These are phyloP conservation scores for Helminthosporium solani DNA, from an alignment of 2,329 filamentous ascomycete genomes.

Conservation along the genomic window DNA sequence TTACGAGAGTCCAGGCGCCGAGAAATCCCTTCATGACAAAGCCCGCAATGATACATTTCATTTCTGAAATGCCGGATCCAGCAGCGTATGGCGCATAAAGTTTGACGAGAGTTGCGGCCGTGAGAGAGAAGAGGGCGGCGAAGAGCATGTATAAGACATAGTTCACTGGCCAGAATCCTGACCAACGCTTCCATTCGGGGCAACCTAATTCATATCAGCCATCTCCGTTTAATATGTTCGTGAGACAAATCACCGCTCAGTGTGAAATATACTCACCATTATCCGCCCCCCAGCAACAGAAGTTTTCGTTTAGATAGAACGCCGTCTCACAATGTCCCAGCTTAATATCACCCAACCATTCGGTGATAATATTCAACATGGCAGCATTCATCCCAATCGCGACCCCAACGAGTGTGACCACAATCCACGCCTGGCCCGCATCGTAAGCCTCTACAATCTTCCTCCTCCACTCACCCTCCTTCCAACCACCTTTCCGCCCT, in stretches of 20 bases:
- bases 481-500: slow-evolving; percentile 33
- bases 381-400: slow-evolving; percentile 92
- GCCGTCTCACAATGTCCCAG: slow-evolving; percentile 91
- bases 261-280: slow-evolving; percentile 56
- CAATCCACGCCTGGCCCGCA: slow-evolving; percentile 96
- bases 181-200: slow-evolving; percentile 87
- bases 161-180: slow-evolving; percentile 72
- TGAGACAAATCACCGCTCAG: too few species aligned
- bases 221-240: neutral
- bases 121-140: slow-evolving; percentile 78
- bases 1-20: slow-evolving; percentile 84
- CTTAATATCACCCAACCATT: slow-evolving; percentile 96
- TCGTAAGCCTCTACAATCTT: slow-evolving; percentile 86
- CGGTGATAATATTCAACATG: slow-evolving; percentile 90
- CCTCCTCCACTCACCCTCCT: slow-evolving; percentile 66
- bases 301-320: slow-evolving; percentile 96
- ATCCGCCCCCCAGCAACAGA: slow-evolving; percentile 97
- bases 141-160: slow-evolving; percentile 87
- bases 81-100: slow-evolving; percentile 93
- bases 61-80: slow-evolving; percentile 95
- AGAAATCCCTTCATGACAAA: slow-evolving; percentile 99
- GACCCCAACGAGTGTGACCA: slow-evolving; percentile 89
- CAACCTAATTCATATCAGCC: slow-evolving; percentile 60
- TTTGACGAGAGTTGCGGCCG: slow-evolving; percentile 81
- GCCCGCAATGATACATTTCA: slow-evolving; percentile 98